Evolutionary conservation across 2,329 filamentous ascomycete genomes (phyloP).

Genomic region (Monilinia aucupariae): DNA sequence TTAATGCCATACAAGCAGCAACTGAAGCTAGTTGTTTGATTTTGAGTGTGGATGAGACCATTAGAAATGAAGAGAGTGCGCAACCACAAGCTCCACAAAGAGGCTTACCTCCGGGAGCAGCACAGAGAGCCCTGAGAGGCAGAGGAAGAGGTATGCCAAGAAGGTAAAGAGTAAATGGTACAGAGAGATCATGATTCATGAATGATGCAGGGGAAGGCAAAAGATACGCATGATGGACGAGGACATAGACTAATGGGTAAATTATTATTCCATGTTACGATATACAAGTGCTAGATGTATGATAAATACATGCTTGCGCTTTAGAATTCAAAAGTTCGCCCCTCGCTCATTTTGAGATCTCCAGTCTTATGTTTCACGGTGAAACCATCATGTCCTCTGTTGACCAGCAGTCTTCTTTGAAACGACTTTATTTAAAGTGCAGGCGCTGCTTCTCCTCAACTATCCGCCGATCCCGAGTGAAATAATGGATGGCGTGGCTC

Average conservation of each 20-base stretch:
- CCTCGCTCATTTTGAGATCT: background rate
- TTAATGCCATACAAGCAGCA: constrained; percentile 94
- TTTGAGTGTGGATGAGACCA: constrained; percentile 94
- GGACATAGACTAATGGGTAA: background rate
- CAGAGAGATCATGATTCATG: constrained; percentile 12
- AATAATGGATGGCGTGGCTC: background rate
- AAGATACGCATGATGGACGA: constrained; percentile 4
- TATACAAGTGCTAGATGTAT: constrained; percentile 8
- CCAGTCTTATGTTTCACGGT: background rate
- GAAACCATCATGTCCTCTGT: background rate
- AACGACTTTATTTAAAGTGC: background rate
- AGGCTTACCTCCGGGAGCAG: constrained; percentile 71
- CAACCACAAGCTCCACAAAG: constrained; percentile 74
- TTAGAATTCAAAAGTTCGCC: background rate
- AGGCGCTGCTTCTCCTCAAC: too few relatives aligned
- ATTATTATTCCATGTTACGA: constrained; percentile 9
- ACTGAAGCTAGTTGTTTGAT: constrained; percentile 95
- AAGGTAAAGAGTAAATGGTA: constrained; percentile 25
- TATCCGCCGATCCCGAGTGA: background rate
- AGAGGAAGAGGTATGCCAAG: constrained; percentile 86
- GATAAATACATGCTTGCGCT: background rate
- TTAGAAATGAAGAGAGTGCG: constrained; percentile 92
- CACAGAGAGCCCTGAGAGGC: constrained; percentile 80
- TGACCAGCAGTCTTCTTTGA: background rate
- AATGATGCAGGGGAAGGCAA: constrained; percentile 6